Conservation (phyloP, 805 yeast genomes). For the Saccharomycopsis javanensis region DNA sequence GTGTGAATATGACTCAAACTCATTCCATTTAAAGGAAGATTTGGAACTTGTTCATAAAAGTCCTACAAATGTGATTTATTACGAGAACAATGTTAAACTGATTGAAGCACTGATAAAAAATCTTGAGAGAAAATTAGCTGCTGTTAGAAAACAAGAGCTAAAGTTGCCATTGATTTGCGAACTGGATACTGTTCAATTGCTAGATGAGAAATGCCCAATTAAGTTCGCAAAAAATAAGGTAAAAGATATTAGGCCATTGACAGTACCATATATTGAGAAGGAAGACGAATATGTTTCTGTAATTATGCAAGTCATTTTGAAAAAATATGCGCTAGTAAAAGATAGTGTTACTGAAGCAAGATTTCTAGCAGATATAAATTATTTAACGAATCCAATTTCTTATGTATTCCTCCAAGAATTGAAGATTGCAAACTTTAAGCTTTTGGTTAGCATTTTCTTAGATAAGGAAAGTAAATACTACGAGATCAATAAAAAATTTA, state of each 20-base stretch:
- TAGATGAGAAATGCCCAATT: background rate
- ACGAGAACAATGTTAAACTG: background rate
- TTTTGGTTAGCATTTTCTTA: background rate
- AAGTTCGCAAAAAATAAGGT: background rate
- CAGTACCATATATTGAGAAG: background rate
- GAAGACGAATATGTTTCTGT: background rate
- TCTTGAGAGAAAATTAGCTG: background rate
- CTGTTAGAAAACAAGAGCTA: background rate
- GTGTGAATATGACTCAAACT: slow-evolving; percentile 8
- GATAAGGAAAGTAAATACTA: background rate
- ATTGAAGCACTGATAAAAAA: background rate
- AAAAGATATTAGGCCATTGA: background rate
- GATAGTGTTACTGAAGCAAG: background rate
- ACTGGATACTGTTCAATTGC: background rate
- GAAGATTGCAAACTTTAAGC: background rate
- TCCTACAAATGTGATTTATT: background rate
- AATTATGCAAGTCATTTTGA: background rate
- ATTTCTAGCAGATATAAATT: background rate
- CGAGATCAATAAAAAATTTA: background rate
- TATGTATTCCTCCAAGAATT: background rate
- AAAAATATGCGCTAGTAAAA: background rate
- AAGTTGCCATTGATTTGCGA: background rate
- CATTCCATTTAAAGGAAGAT: background rate
- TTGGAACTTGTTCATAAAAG: background rate
- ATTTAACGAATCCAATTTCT: slow-evolving; percentile 8